A percentile compares a stretch with the other conserved stretches of the same genome.
Evolutionary conservation across 1,139 yeast genomes (phyloP).

Genomic region (Candida smagusa): DNA sequence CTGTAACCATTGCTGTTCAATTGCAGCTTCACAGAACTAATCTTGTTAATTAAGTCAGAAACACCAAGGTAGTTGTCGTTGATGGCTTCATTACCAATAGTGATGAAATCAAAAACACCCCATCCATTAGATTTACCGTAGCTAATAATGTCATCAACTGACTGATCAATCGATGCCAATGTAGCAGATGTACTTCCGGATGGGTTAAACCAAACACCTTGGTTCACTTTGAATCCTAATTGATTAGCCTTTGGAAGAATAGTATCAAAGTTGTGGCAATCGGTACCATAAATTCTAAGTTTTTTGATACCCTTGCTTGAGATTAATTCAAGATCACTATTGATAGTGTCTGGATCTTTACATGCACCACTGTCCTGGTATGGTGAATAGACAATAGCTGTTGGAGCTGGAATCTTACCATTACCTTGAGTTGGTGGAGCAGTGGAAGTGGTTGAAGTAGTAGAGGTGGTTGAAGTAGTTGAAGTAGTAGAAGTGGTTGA

Average conservation of each 20-base stretch:
- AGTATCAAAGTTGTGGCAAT: constrained; percentile 67
- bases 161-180: constrained; percentile 57
- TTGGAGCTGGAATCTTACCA: constrained; percentile 39
- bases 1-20: constrained; percentile 67
- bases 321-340: constrained; percentile 58
- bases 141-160: constrained; percentile 52
- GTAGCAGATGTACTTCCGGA: constrained; percentile 45
- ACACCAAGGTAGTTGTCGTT: constrained; percentile 58
- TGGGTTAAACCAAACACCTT: constrained; percentile 76
- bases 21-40: constrained; percentile 55
- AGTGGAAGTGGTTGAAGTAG: constrained; percentile 17
- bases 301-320: constrained; percentile 57
- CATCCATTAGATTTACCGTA: constrained; percentile 55
- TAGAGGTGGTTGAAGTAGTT: constrained; percentile 9
- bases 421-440: constrained; percentile 16
- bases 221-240: constrained; percentile 72
- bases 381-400: constrained; percentile 75
- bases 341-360: constrained; percentile 53
- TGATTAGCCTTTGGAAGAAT: constrained; percentile 59
- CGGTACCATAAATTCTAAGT: constrained; percentile 81
- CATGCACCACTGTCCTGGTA: constrained; percentile 67
- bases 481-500: constrained; percentile 10
- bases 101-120: constrained; percentile 68
- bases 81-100: constrained; percentile 87
- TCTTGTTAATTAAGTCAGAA: constrained; percentile 57